Base-by-base conservation (phyloP, 768 basidiomycete genomes). In the Podaxis sp. region DNA sequence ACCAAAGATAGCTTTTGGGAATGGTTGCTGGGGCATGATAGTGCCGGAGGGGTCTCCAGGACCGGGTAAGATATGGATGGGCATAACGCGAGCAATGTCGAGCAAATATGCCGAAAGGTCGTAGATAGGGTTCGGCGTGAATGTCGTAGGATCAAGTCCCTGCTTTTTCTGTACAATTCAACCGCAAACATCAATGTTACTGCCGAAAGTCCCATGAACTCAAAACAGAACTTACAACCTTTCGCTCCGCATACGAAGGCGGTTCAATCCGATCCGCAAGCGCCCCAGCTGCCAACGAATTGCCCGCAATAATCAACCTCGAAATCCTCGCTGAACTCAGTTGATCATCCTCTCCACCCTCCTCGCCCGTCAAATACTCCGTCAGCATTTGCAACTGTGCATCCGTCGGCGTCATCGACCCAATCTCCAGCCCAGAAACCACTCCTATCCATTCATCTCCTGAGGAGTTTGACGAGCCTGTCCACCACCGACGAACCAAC, bases 1-100 rank as follows among this genome's bases (percentile, higher is more conserved):
- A 61, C 93, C 86, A 64, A 99, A 90, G 90, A 98, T 95, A 5
- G 93, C 90, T 36, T 88, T 85, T 53, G 97, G 97, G 66, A 98
- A 83, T 0, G 93, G 83, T 69, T 97, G 97, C 72, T 99, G 97
- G 2, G 97, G 97, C 66, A 99, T 77, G 41, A 96, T 94, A 0
- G 84, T 82, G 0, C 93, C 94, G 13, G 94, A 85, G 2, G 96
- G 97, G 74, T 99, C 97, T 38, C 82, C 80, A 57, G 87, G 85
- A 7, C 97, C 97, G 2, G 96, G 93, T 46, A 98, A 79, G 29
- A 99, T 78, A 69, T 96, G 94, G 37, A 98, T 81, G 0, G 96
- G 92, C 66, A 99, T 79, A 17, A 86, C 82, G 12, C 85, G 83
- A 5, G 87, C 84, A 53, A 98, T 81, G 67, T 97, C 94, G 38